Evolutionary conservation across 306 rosid species (phyloP), one percentile per base, ranked within the genome.

Genomic region (Echinosophora koreensis): DNA sequence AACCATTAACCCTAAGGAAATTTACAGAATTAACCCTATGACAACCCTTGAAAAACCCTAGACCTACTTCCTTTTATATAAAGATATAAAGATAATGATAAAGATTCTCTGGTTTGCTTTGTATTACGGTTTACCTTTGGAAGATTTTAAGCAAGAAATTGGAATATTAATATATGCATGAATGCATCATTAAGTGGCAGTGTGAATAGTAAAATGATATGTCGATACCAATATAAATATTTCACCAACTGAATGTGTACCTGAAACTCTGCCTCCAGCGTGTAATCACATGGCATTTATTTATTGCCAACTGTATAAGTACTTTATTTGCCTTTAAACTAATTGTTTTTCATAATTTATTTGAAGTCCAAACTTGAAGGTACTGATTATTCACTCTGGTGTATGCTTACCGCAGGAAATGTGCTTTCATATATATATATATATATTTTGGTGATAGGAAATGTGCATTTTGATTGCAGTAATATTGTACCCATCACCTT

Each of bases 401-500:
- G 50, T 61, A 38, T 61, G 17, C 69, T 59, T 44, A 5, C 47
- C 8, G 63, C 22, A 14, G 42, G 3, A 30, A 30, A 30, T 30
- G 32, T 30, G 32, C 2, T 30, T 30, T 30, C 3, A 1, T 30
- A 2, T n/a, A n/a, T n/a, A n/a, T n/a, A n/a, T n/a, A n/a, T n/a
- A n/a, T n/a, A n/a, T n/a, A n/a, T n/a, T n/a, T 22, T 22, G 22
- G 22, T 22, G 22, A 22, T 22, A 8, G 49, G 9, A 47, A 47
- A 10, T 10, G 37, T 10, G 27, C 38, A 32, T 16, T 49, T 12
- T 17, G 11, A 22, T 61, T 55, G 63, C 11, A 16, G 42, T 2
- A 66, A 55, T 56, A 71, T 2, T 66, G 78, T 32, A 72, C 74
- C 10, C 35, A 8, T 32, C 39, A 28, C 69, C 28, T 55, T 66